A percentile compares a stretch with the other conserved stretches of the same genome.
phyloP scores from a whole-genome alignment of 805 yeast genomes.

The Zygotorulaspora danielsina region DNA sequence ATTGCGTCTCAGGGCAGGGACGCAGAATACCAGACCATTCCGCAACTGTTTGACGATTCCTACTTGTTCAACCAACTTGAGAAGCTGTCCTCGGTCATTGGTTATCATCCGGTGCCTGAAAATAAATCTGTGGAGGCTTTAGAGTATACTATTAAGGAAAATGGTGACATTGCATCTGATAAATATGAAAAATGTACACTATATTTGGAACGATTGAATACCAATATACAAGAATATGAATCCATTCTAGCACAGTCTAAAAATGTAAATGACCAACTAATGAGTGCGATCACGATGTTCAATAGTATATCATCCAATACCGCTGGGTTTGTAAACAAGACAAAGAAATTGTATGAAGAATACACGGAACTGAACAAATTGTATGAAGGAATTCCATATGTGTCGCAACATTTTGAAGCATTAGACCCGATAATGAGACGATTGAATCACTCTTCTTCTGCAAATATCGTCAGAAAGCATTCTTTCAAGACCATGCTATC shows the following conservation, averaged over 20 bases:
- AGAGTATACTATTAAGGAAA: not conserved
- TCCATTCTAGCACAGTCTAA: constrained; percentile 38
- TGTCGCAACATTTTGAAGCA: constrained; percentile 61
- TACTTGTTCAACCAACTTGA: constrained; percentile 24
- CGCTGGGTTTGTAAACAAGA: constrained; percentile 41
- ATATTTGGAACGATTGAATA: constrained; percentile 28
- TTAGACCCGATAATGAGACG: constrained; percentile 65
- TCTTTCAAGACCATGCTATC: constrained; percentile 51
- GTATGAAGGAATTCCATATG: constrained; percentile 54
- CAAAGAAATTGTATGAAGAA: constrained; percentile 42
- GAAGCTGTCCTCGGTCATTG: constrained; percentile 17
- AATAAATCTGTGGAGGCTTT: not conserved
- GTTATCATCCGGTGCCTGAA: not conserved
- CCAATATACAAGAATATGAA: constrained; percentile 40
- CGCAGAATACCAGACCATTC: constrained; percentile 15
- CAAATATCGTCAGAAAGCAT: constrained; percentile 53
- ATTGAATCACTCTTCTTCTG: constrained; percentile 66
- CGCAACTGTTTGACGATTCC: constrained; percentile 29
- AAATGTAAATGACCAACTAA: constrained; percentile 31
- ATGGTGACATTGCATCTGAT: not conserved
- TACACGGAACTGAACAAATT: constrained; percentile 47
- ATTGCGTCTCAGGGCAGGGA: constrained; percentile 47
- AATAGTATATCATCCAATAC: constrained; percentile 32
- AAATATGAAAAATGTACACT: constrained; percentile 19
- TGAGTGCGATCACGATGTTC: constrained; percentile 34